phyloP scores from a whole-genome alignment of 306 rosid species.

The Vigna angularis region DNA sequence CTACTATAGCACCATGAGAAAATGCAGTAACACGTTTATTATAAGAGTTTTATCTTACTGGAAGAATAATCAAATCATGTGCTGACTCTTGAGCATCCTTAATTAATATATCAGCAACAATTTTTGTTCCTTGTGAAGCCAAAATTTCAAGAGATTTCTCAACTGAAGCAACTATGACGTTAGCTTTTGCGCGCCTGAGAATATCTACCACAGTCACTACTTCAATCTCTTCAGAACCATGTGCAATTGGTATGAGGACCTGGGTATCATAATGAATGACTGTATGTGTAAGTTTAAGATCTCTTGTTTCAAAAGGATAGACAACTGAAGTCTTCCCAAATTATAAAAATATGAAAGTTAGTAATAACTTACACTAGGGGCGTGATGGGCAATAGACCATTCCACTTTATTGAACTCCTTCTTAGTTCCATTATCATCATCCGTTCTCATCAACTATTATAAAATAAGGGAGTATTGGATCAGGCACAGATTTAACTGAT shows the following conservation, averaged over 20 bases:
- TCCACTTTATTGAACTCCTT: slow-evolving; percentile 87
- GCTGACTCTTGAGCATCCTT: slow-evolving; percentile 71
- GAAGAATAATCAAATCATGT: slow-evolving; percentile 87
- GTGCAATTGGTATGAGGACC: slow-evolving; percentile 92
- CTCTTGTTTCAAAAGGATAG: slow-evolving; percentile 33
- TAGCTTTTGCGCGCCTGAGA: slow-evolving; percentile 87
- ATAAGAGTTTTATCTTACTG: slow-evolving; percentile 60
- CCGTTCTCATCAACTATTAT: slow-evolving; percentile 62
- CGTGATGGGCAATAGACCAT: slow-evolving; percentile 72
- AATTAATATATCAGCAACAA: slow-evolving; percentile 80
- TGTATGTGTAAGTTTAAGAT: slow-evolving; percentile 33
- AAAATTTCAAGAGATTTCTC: slow-evolving; percentile 69
- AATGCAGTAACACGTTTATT: slow-evolving; percentile 30
- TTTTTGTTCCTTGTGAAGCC: slow-evolving; percentile 76
- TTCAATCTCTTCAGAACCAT: slow-evolving; percentile 93
- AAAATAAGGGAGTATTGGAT: slow-evolving; percentile 35
- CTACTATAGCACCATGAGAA: neutral
- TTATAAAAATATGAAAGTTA: slow-evolving; percentile 45
- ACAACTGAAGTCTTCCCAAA: slow-evolving; percentile 15
- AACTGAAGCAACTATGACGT: slow-evolving; percentile 84
- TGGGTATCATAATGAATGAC: slow-evolving; percentile 37
- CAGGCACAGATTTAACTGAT: slow-evolving; percentile 31
- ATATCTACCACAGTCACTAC: slow-evolving; percentile 82
- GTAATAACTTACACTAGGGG: slow-evolving; percentile 74
- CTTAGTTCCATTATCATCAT: slow-evolving; percentile 56